Evolutionary conservation across 768 basidiomycete species (phyloP).

Genomic region (Hysterangium stoloniferum): DNA sequence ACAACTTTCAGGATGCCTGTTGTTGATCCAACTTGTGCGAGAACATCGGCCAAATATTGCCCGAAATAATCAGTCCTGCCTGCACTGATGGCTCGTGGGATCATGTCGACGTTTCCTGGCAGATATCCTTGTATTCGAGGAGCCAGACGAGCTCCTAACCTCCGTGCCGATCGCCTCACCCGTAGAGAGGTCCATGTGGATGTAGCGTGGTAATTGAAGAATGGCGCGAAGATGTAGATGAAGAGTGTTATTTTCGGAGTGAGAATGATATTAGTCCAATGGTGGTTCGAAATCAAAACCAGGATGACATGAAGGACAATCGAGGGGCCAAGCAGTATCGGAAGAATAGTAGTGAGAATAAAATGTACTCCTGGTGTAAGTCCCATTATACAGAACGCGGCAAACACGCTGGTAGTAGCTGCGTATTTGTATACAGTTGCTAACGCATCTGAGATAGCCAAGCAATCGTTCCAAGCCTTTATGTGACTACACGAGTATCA

Average conservation of each 20-base stretch:
- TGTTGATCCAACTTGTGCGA: slow-evolving; percentile 1
- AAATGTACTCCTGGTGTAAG: slow-evolving; percentile 7
- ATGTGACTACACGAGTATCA: no score
- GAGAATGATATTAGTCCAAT: background rate
- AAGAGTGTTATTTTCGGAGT: background rate
- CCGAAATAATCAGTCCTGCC: slow-evolving; percentile 54
- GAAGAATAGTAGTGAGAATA: background rate
- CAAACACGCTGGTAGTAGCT: no score
- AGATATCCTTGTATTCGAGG: slow-evolving; percentile 26
- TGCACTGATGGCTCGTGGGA: slow-evolving; percentile 46
- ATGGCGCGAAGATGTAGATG: background rate
- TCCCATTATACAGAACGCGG: no score
- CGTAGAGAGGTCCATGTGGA: background rate
- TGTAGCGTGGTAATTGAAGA: background rate
- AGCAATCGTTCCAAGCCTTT: no score
- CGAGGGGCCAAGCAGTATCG: slow-evolving; percentile 1
- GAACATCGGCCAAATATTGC: slow-evolving; percentile 22
- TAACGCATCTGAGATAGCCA: no score
- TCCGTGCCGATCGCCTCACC: background rate
- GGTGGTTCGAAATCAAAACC: background rate
- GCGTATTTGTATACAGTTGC: no score
- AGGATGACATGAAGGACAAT: background rate
- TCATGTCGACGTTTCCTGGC: slow-evolving; percentile 46
- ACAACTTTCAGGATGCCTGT: slow-evolving; percentile 1
- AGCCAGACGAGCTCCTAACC: slow-evolving; percentile 21